Percentiles rank a stretch among this genome's conserved stretches.
phyloP scores from a whole-genome alignment of 2,329 filamentous ascomycete species.

The Diaporthe citri region DNA sequence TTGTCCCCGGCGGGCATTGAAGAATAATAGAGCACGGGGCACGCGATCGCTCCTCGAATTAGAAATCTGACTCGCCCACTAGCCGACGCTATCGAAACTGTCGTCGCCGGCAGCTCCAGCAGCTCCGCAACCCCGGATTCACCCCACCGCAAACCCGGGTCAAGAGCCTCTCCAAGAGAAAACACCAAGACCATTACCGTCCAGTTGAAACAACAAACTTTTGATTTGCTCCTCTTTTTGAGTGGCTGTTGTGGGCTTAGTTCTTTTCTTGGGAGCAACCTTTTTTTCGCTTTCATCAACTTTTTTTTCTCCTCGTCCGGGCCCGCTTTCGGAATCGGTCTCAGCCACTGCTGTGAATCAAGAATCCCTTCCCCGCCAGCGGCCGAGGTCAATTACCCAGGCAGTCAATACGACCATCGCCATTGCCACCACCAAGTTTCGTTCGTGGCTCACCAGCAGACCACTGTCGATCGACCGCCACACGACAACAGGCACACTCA shows the following conservation, averaged over 20 bases:
- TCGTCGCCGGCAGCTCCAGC: constrained; percentile 3
- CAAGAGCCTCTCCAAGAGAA: constrained; percentile 14
- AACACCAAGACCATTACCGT: background rate
- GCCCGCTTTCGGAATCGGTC: constrained; percentile 39
- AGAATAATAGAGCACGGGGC: constrained; percentile 20
- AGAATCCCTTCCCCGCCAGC: constrained; percentile 9
- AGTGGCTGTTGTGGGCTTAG: background rate
- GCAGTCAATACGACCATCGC: constrained; percentile 5
- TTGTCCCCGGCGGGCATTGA: constrained; percentile 24
- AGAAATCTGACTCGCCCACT: constrained; percentile 30
- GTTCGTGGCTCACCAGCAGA: constrained; percentile 25
- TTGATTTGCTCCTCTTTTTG: constrained; percentile 27
- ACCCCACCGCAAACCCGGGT: constrained; percentile 6
- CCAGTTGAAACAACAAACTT: constrained; percentile 6
- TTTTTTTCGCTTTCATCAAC: constrained; percentile 10
- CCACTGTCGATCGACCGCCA: constrained; percentile 8
- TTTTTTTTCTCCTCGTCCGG: background rate
- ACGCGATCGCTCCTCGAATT: constrained; percentile 20
- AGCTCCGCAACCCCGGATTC: constrained; percentile 27
- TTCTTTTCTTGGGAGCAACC: constrained; percentile 2
- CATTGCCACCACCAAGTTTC: constrained; percentile 31
- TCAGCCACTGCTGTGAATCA: constrained; percentile 35
- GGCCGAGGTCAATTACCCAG: background rate
- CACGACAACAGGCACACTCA: constrained; percentile 16
- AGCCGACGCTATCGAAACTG: constrained; percentile 25